Evolutionary conservation across 768 basidiomycete species (phyloP), one percentile per base, ranked within the genome.

Genomic region (Lepiota venenata): DNA sequence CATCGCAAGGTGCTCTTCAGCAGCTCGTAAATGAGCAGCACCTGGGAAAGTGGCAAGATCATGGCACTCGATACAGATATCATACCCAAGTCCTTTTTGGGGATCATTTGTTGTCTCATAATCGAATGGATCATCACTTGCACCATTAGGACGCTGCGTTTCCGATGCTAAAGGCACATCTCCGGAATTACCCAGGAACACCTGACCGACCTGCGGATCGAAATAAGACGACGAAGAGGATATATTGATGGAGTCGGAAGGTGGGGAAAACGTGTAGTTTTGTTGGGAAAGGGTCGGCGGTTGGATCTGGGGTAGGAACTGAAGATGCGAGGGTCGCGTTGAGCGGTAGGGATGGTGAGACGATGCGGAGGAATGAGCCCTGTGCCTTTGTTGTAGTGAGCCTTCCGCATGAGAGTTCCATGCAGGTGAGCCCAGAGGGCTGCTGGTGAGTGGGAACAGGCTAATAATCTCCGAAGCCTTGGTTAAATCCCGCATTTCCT

Each of bases 401-500:
- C 36, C 25, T 15, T 54, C 52, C 10, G 46, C 44, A 18, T 22
- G 45, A 27, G 52, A 14, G 29, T 14, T 25, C 52, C 44, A 22
- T 15, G 38, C 38, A 40, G 52, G 44, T 18, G 52, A 41, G 27
- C 25, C 37, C 11, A 12, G 9, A 21, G 52, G 45, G 40, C 44
- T 47, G 15, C 21, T 18, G 18, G 45, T 32, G 27, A 32, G 43
- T 5, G 69, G 71, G 40, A 71, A 71, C 0, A 82, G 60, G 38
- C 76, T 77, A 59, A 87, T 73, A 50, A 95, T 92, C 71, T 91
- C 89, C 18, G 82, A 85, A 6, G 91, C 89, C 55, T 83, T 79
- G 0, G 93, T 96, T 51, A 95, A 72, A 63, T 90, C 88, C 11
- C 88, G 75, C 91, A 94, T 95, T 73, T 95, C 93, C 57, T 91